phyloP scores from a whole-genome alignment of 352 stramenopile genomes.

The Globisporangium paroecandrum region DNA sequence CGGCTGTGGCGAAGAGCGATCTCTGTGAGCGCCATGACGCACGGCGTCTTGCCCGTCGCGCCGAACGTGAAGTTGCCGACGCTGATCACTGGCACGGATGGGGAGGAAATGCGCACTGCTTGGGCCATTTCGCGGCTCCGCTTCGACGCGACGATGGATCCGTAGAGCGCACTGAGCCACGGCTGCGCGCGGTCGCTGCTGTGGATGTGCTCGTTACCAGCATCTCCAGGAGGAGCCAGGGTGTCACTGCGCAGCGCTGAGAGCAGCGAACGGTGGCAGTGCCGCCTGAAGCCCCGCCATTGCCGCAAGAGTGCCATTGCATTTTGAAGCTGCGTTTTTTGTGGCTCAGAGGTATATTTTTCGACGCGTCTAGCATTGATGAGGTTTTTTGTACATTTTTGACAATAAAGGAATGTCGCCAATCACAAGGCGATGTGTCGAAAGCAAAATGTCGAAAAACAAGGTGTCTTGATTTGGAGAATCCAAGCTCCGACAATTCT shows the following conservation, averaged over 20 bases:
- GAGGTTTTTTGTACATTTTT: too few species aligned
- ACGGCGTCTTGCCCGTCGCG: conserved; percentile 72
- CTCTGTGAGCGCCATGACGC: conserved; percentile 40
- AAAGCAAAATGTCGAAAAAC: too few species aligned
- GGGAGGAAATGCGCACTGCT: conserved; percentile 26
- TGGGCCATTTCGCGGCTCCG: conserved; percentile 23
- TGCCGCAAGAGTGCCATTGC: not conserved
- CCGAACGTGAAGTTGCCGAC: conserved; percentile 73
- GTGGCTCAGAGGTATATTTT: too few species aligned
- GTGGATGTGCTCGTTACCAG: too few species aligned
- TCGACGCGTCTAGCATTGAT: too few species aligned
- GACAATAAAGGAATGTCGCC: too few species aligned
- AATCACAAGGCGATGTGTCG: too few species aligned
- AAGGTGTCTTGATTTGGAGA: too few species aligned
- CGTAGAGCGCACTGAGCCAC: conserved; percentile 42
- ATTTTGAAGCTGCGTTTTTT: not conserved
- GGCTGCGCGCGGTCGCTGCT: conserved; percentile 18
- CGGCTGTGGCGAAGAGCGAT: conserved; percentile 12
- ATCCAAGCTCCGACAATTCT: not conserved
- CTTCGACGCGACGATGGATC: conserved; percentile 29
- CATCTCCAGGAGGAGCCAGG: not conserved
- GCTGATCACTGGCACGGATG: conserved; percentile 45
- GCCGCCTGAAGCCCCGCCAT: conserved; percentile 27
- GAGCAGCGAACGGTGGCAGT: conserved; percentile 30
- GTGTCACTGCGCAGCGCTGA: conserved; percentile 21